phyloP scores from a whole-genome alignment of 2,329 filamentous ascomycete genomes.

The Didymella arachidicola region DNA sequence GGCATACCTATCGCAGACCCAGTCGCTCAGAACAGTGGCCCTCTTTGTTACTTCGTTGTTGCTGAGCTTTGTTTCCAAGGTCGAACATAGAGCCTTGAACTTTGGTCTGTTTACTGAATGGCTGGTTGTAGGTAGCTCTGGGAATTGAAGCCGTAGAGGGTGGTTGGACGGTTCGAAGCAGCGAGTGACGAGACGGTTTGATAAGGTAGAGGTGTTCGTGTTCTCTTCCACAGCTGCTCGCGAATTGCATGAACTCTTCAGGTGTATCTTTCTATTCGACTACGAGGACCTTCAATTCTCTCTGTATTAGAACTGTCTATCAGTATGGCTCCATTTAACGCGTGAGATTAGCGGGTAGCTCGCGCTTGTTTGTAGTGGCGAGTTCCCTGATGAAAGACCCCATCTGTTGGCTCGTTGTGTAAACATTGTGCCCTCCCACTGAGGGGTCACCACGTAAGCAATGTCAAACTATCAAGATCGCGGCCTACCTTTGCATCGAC shows the following conservation, averaged over 20 bases:
- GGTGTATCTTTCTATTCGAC: neutral
- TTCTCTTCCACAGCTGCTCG: neutral
- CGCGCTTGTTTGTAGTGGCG: no score
- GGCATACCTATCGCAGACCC: neutral
- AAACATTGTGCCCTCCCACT: no score
- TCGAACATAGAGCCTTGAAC: neutral
- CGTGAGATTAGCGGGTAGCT: no score
- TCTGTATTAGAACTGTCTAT: no score
- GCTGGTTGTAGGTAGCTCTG: neutral
- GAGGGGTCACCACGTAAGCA: no score
- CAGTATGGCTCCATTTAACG: no score
- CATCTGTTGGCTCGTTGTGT: no score
- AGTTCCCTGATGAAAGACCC: no score
- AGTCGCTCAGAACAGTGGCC: neutral
- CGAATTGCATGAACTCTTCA: neutral
- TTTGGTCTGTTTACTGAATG: neutral
- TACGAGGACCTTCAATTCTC: no score
- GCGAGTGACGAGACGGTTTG: neutral
- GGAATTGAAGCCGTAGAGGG: neutral
- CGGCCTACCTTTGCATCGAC: no score
- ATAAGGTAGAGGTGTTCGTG: neutral
- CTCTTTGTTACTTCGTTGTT: neutral
- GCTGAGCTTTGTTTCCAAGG: neutral
- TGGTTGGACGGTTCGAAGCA: neutral
- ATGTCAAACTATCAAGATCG: no score